Percentiles rank a stretch among this genome's conserved stretches.
Evolutionary conservation across 2,329 filamentous ascomycete genomes (phyloP).

Genomic region (Pseudopithomyces chartarum): DNA sequence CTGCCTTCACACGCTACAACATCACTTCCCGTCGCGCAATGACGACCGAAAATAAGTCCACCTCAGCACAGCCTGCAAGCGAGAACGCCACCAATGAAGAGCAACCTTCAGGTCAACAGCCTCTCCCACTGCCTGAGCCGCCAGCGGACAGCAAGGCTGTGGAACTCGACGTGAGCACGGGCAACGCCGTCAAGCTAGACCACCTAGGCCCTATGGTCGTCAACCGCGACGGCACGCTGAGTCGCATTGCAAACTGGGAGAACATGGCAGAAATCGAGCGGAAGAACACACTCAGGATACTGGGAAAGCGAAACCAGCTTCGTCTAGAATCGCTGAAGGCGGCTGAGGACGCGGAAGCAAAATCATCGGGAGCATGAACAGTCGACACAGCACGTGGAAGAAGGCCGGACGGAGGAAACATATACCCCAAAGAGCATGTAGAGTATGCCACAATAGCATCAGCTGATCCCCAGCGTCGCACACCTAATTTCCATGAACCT

Average conservation of each 20-base stretch:
- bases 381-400: neutral
- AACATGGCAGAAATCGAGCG: constrained; percentile 72
- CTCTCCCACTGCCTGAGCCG: constrained; percentile 18
- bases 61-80: neutral
- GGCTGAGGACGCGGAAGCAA: constrained; percentile 17
- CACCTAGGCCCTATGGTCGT: constrained; percentile 75
- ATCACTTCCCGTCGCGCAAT: neutral
- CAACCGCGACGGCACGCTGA: constrained; percentile 72
- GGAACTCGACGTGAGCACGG: constrained; percentile 40
- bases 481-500: neutral
- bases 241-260: constrained; percentile 74
- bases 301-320: constrained; percentile 71
- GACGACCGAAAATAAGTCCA: neutral
- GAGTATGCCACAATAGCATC: neutral
- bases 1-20: neutral
- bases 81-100: neutral
- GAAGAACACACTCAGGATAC: constrained; percentile 67
- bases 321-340: constrained; percentile 62
- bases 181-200: constrained; percentile 62
- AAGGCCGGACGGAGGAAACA: neutral
- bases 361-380: neutral
- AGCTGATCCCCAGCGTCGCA: neutral
- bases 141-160: constrained; percentile 30
- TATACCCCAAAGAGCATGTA: neutral
- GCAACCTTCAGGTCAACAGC: constrained; percentile 2